Percentiles rank a stretch among this genome's conserved stretches.
Conservation (phyloP, 2,329 filamentous ascomycete species). For the Pleurostoma richardsiae region DNA sequence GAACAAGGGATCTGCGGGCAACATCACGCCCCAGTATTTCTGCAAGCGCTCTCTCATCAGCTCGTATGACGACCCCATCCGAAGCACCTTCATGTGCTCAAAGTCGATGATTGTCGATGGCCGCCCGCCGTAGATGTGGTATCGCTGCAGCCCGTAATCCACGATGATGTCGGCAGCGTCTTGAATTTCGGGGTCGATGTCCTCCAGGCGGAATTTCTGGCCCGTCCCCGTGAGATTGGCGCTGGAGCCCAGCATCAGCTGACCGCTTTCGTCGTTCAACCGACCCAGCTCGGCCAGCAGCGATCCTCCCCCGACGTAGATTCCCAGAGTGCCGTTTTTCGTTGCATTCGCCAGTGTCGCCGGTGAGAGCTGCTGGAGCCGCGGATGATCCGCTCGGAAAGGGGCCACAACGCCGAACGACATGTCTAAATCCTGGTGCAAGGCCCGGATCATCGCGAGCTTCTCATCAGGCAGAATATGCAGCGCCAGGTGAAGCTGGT, state of each 20-base stretch:
- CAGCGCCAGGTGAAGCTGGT: slow-evolving; percentile 11
- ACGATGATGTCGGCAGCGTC: slow-evolving; percentile 21
- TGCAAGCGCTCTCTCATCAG: slow-evolving; percentile 17
- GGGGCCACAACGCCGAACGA: slow-evolving; percentile 9
- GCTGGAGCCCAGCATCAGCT: slow-evolving; percentile 19
- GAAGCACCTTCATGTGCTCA: slow-evolving; percentile 13
- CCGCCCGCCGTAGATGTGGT: slow-evolving; percentile 11
- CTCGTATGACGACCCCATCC: slow-evolving; percentile 22
- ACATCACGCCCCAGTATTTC: slow-evolving; percentile 1
- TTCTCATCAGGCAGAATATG: slow-evolving; percentile 9
- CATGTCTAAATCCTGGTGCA: slow-evolving; percentile 11
- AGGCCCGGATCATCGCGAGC: slow-evolving; percentile 10
- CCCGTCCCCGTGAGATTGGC: slow-evolving; percentile 24
- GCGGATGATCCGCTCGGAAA: slow-evolving; percentile 12
- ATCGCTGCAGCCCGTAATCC: slow-evolving; percentile 22
- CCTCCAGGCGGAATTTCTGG: slow-evolving; percentile 18
- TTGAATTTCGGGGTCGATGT: slow-evolving; percentile 21
- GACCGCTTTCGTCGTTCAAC: slow-evolving; percentile 12
- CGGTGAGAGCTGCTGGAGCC: slow-evolving; percentile 12
- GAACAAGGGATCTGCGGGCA: neutral
- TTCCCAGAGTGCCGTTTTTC: slow-evolving; percentile 16
- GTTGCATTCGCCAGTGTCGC: slow-evolving; percentile 10
- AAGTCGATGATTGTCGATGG: slow-evolving; percentile 23
- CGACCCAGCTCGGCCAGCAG: slow-evolving; percentile 19
- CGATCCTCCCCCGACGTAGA: slow-evolving; percentile 18